These are phyloP conservation scores for Colletotrichum sublineola DNA, from an alignment of 2,329 filamentous ascomycete genomes.

Conservation along the genomic window DNA sequence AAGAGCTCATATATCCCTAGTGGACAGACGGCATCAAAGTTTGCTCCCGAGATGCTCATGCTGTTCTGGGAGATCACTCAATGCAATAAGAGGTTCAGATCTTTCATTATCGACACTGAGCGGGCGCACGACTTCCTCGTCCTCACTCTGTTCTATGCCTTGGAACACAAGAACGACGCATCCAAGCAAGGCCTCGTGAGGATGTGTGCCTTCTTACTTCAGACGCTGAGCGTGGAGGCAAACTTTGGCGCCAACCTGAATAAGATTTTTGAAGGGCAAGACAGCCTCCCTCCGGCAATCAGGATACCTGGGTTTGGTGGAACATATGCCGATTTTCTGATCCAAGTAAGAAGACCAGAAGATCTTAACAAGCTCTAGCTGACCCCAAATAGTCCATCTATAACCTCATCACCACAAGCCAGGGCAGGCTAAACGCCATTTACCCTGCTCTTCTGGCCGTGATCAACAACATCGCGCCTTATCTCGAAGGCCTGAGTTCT, in stretches of 20 bases:
- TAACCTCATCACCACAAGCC: slow-evolving; percentile 89
- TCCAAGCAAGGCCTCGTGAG: slow-evolving; percentile 92
- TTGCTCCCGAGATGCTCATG: slow-evolving; percentile 96
- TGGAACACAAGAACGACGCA: slow-evolving; percentile 87
- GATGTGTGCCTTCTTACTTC: slow-evolving; percentile 97
- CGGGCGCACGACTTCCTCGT: slow-evolving; percentile 93
- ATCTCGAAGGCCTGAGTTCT: slow-evolving; percentile 81
- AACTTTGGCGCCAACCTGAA: slow-evolving; percentile 93
- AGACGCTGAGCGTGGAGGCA: slow-evolving; percentile 93
- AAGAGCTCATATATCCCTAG: slow-evolving; percentile 91
- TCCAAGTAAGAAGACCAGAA: slow-evolving; percentile 75
- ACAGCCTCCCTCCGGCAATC: slow-evolving; percentile 85
- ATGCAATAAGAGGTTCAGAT: slow-evolving; percentile 96
- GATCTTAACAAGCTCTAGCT: slow-evolving; percentile 36
- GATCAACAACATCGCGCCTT: slow-evolving; percentile 92
- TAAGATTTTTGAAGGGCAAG: slow-evolving; percentile 88
- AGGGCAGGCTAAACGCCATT: slow-evolving; percentile 89
- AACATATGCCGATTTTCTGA: slow-evolving; percentile 92
- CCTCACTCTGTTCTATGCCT: slow-evolving; percentile 89
- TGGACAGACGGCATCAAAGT: slow-evolving; percentile 82
- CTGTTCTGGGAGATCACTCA: slow-evolving; percentile 97
- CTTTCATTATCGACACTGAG: slow-evolving; percentile 97
- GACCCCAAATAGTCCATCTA: slow-evolving; percentile 80
- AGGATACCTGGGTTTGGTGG: slow-evolving; percentile 87
- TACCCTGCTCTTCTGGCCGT: slow-evolving; percentile 93